These are phyloP conservation scores for Hypoxylon sp. DNA, from an alignment of 2,329 filamentous ascomycete species.

Conservation along the genomic window DNA sequence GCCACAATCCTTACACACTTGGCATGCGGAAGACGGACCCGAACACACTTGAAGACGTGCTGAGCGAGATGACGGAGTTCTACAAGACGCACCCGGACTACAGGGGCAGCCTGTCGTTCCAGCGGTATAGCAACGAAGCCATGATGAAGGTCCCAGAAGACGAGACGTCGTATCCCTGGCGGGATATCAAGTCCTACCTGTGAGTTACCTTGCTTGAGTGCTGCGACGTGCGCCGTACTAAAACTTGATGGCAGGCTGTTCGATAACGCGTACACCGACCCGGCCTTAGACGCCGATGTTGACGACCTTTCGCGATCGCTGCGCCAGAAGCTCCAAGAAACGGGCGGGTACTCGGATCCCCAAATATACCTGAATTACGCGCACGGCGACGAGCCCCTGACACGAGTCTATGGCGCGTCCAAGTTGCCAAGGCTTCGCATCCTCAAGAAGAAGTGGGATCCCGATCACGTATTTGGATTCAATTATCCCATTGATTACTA, in stretches of 20 bases:
- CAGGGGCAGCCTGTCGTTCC: background rate
- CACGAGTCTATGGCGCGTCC: background rate
- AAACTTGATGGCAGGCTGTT: background rate
- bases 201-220: background rate
- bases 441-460: constrained; percentile 3
- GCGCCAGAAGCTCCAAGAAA: background rate
- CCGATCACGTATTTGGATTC: background rate
- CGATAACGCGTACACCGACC: background rate
- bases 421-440: constrained; percentile 4
- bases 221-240: background rate
- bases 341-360: background rate
- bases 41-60: background rate
- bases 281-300: constrained; percentile 4
- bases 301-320: constrained; percentile 1
- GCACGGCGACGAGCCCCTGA: constrained; percentile 1
- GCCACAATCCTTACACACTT: background rate
- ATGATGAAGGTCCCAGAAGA: background rate
- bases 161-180: background rate
- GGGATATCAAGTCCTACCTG: background rate
- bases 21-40: background rate
- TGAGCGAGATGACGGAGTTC: background rate
- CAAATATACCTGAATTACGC: constrained; percentile 3
- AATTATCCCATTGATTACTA: background rate
- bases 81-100: constrained; percentile 4
- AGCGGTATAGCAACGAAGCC: constrained; percentile 3